Base-by-base conservation (phyloP, 345 rosid genomes). In the Aegle marmelos region DNA sequence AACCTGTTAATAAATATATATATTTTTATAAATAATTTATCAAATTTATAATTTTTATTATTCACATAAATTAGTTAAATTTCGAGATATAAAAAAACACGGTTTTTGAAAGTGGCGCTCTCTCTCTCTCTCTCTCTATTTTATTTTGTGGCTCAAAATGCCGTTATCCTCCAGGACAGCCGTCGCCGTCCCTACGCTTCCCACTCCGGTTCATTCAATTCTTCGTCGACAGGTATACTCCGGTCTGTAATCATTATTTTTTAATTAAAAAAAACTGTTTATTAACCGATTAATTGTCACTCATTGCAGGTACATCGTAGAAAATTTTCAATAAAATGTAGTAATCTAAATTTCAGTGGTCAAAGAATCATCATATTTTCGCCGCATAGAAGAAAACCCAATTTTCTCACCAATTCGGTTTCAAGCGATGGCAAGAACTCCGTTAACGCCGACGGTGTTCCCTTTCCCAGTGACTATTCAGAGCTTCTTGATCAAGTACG, bases 401-500 rank as follows among this genome's bases (percentile, higher is more conserved):
- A 61, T 64, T 69, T 45, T 16, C 62, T 56, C 50, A 31, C 27
- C 53, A 14, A 19, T 78, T 76, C 86, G 33, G 89, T 75, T 76
- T 84, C 92, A 45, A 83, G 87, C 74, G 76, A 82, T 2, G 81
- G 76, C 28, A 83, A 76, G 72, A 56, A 89, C 62, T 83, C 88
- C 2, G 68, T 82, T 69, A 89, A 85, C 65, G 33, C 39, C n/a
- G 90, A 93, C n/a, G 90, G 91, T 71, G 81, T 85, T 62, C 90
- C 90, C 0, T 93, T 95, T 67, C 98, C 98, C 33, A 24, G 45
- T 71, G 91, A 92, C 76, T 95, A 95, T 60, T 59, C 75, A 2
- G 93, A 90, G 78, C 93, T 95, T 70, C 88, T 95, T 78, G 80
- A 80, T 63, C 98, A 93, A 85, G 98, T 95, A 86, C 76, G 87